Evolutionary conservation across 495 filamentous ascomycete species (phyloP).

Genomic region (Aspergillus cavernicola): DNA sequence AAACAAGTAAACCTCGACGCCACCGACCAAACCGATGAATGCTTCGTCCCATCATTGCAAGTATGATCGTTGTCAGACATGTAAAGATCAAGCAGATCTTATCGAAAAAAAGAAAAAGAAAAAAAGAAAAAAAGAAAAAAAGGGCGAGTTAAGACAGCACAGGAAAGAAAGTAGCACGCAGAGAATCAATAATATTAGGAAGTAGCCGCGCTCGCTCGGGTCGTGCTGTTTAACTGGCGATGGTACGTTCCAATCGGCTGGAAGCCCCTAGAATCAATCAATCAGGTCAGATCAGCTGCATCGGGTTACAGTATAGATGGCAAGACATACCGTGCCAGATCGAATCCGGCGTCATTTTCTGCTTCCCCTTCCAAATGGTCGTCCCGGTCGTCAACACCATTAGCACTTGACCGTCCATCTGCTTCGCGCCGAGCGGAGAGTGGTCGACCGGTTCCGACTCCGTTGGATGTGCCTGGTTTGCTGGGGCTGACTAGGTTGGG

Average conservation of each 20-base stretch:
- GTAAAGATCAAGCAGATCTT: not conserved
- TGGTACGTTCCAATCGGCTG: constrained; percentile 69
- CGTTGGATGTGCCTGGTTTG: constrained; percentile 41
- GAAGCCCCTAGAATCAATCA: constrained; percentile 54
- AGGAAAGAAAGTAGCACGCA: too few relatives aligned
- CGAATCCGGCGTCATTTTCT: constrained; percentile 58
- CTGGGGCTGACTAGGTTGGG: constrained; percentile 45
- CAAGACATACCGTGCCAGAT: constrained; percentile 60
- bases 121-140: too few relatives aligned
- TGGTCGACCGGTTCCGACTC: constrained; percentile 31
- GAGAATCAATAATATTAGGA: constrained; percentile 11
- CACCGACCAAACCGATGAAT: not conserved
- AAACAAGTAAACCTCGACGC: not conserved
- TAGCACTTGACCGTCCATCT: constrained; percentile 10
- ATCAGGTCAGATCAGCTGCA: constrained; percentile 13
- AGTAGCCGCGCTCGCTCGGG: constrained; percentile 31
- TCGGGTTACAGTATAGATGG: not conserved
- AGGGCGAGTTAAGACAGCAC: not conserved
- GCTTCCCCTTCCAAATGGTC: constrained; percentile 45
- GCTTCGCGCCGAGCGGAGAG: constrained; percentile 33
- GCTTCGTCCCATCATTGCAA: constrained; percentile 11
- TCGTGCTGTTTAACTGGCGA: constrained; percentile 45
- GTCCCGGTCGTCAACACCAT: constrained; percentile 6
- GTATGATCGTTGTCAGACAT: constrained; percentile 3
- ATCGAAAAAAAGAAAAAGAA: not conserved